A percentile compares a stretch with the other conserved stretches of the same genome.
Evolutionary conservation across 495 filamentous ascomycete species (phyloP).

Genomic region (Clavariopsis aquatica): DNA sequence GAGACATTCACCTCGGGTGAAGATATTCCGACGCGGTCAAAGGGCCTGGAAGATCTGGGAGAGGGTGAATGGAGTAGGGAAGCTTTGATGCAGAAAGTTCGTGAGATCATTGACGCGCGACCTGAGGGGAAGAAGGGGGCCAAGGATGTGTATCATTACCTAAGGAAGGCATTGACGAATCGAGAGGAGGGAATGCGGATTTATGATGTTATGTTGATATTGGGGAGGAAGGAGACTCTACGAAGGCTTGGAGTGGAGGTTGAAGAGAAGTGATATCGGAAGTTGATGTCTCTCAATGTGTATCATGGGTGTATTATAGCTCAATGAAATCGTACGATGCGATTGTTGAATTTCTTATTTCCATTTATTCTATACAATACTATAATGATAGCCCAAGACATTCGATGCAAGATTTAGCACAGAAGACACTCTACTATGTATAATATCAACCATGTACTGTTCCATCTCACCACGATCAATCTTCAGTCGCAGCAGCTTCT

Average conservation of each 20-base stretch:
- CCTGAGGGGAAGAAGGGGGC: neutral
- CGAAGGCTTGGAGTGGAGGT: slow-evolving; percentile 35
- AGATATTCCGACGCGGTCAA: neutral
- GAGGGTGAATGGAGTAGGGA: slow-evolving; percentile 26
- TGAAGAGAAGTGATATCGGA: neutral
- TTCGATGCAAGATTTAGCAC: no score
- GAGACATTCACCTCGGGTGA: slow-evolving; percentile 10
- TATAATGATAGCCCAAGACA: no score
- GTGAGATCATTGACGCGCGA: slow-evolving; percentile 22
- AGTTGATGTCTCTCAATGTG: neutral
- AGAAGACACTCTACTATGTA: no score
- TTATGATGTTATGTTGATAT: slow-evolving; percentile 39
- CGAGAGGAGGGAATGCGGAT: slow-evolving; percentile 40
- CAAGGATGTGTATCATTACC: slow-evolving; percentile 35
- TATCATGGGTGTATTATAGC: neutral
- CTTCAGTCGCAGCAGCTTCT: neutral
- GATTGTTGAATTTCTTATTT: no score
- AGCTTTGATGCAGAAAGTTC: slow-evolving; percentile 11
- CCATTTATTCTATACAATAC: neutral
- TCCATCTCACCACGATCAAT: neutral
- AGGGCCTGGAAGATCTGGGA: slow-evolving; percentile 16
- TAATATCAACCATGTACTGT: slow-evolving; percentile 60
- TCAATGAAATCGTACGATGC: neutral
- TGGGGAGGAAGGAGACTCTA: slow-evolving; percentile 40
- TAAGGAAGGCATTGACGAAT: slow-evolving; percentile 36